Percentiles rank a stretch among this genome's conserved stretches.
Evolutionary conservation across 495 filamentous ascomycete genomes (phyloP).

Genomic region (Penicillium subrubescens): DNA sequence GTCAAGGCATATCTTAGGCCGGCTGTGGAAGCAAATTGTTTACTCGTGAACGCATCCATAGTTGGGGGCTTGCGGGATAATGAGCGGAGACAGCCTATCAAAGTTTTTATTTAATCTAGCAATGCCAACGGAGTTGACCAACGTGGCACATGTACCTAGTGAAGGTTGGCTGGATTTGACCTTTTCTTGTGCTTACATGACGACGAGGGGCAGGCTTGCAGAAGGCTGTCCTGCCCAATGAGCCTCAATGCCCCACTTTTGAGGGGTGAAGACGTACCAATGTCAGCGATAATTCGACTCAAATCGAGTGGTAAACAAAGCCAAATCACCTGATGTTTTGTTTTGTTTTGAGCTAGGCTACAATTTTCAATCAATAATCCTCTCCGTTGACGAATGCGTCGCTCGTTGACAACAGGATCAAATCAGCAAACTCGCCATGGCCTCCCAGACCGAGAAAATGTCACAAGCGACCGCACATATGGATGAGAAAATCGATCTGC

Average conservation of each 20-base stretch:
- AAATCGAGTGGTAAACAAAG: background rate
- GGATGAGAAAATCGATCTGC: background rate
- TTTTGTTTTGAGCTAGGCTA: background rate
- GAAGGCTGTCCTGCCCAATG: background rate
- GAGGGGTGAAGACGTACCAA: background rate
- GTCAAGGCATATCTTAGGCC: slow-evolving; percentile 3
- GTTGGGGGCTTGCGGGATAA: slow-evolving; percentile 29
- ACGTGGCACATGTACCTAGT: slow-evolving; percentile 17
- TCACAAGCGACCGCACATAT: background rate
- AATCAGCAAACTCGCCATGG: background rate
- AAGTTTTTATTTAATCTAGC: slow-evolving; percentile 16
- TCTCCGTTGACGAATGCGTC: background rate
- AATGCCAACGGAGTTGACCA: slow-evolving; percentile 8
- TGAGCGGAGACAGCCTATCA: slow-evolving; percentile 21
- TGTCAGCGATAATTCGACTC: background rate
- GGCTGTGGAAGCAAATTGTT: slow-evolving; percentile 25
- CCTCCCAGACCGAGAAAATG: background rate
- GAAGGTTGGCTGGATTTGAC: background rate
- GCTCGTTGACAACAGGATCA: background rate
- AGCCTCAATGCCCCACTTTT: background rate
- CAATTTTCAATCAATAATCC: background rate
- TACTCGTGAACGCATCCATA: slow-evolving; percentile 31
- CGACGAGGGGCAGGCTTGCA: background rate
- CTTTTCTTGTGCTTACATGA: background rate
- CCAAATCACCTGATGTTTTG: slow-evolving; percentile 8